Base-by-base conservation (phyloP, 192 early-diverging fungal species). In the Allomyces macrogynus region DNA sequence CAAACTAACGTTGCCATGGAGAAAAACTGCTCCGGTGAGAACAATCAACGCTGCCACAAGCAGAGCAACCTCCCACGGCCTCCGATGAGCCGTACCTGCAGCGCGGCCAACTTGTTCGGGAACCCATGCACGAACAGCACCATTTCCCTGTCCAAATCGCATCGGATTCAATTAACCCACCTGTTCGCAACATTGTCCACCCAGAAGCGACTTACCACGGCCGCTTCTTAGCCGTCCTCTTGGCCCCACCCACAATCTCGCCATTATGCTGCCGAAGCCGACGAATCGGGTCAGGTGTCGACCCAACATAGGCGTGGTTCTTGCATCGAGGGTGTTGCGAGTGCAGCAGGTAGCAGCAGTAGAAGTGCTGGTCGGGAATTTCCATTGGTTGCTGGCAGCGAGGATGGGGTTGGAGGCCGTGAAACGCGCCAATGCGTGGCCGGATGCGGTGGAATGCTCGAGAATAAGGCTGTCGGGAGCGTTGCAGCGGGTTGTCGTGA, bases 251-350 rank as follows among this genome's bases (percentile, higher is more conserved):
- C 32, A 68, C 63, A 23, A 81, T 76, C 63, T 77, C 74, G n/a
- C 80, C 80, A 63, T 80, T 78, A 67, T 81, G 80, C 61, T 81
- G 80, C 14, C 80, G 65, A 11, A 81, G 22, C 22, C 80, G 64
- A 12, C 77, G 70, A 5, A 68, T 23, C n/a, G 80, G 78, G 67
- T 81, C 69, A 9, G 80, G 77, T 43, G 80, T 81, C n/a, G 80
- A 79, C 16, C 80, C 80, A 0, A 81, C 67, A 64, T 81, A 81
- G 22, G 71, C 68, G 61, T 73, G 67, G 27, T 61, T 67, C 5
- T 62, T 61, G 67, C 67, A 71, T 4, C 67, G 62, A 12, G 63
- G 60, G 32, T 73, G 69, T 22, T 54, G 66, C 43, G 76, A 73
- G 24, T 70, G 24, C 23, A 80, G 78, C 14, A 80, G 67, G 65